Base-by-base conservation (phyloP, 208 protist genomes). In the Acanthamoeba castellanii region DNA sequence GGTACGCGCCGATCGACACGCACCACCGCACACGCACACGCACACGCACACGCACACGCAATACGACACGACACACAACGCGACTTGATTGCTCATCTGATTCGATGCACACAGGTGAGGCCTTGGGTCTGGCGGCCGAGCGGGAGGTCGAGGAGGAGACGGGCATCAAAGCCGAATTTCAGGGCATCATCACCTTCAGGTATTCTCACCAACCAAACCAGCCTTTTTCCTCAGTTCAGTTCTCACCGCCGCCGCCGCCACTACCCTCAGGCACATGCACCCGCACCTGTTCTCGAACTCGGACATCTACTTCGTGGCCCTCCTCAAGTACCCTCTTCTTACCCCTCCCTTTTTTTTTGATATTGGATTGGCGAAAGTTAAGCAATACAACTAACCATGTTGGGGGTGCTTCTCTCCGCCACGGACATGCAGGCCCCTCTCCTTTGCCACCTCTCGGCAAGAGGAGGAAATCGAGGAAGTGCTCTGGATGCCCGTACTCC, bases 61-160 rank as follows among this genome's bases (percentile, higher is more conserved):
- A 45, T 14, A 20, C 18, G 32, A 27, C 70, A 45, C 30, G 70
- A 45, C 42, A 45, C 42, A 45, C 42, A 45, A 37, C n/a, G n/a
- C n/a, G n/a, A 42, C 68, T 1, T 76, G 14, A 42, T 32, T 78
- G 22, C 3, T 84, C 42, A 34, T 0, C 0, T 22, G 8, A 34
- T 42, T 22, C 0, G 16, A 11, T n/a, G 22, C 32, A 0, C 9
- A 84, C 57, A 92, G 87, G 87, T 13, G 87, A 92, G 27, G 87
- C 87, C 14, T 11, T 92, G 57, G 87, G 64, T 3, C 9, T 76
- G 34, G 87, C 87, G 8, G 87, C 64, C 9, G 87, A 76, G 55
- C 47, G 87, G 11, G 87, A 92, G 32, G 87, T 92, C 27, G 55
- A 76, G 57, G 87, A 92, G 57, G 87, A 92, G 45, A 92, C 87